Conservation (phyloP, 257 asterid genomes). For the Gentiana macrophylla region DNA sequence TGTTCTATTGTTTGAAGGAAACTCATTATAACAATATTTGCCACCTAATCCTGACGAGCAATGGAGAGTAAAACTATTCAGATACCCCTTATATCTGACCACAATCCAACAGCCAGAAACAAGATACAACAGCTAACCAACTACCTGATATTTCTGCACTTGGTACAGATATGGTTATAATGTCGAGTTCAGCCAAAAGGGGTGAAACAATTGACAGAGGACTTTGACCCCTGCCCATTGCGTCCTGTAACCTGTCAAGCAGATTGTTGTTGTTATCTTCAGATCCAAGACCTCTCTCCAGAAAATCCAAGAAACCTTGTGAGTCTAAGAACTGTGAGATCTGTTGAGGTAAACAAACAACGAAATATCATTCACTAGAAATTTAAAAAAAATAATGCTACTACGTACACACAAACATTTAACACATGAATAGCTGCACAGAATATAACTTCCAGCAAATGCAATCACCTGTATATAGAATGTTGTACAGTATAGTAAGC, state of each 20-base stretch:
- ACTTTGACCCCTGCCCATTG: slow-evolving; percentile 87
- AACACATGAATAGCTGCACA: not conserved
- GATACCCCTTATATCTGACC: not conserved
- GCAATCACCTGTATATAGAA: not conserved
- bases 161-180: slow-evolving; percentile 57
- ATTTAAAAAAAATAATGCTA: not conserved
- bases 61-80: slow-evolving; percentile 1
- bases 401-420: not conserved
- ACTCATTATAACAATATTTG: slow-evolving; percentile 62
- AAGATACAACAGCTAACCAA: not conserved
- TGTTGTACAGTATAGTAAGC: too few relatives aligned
- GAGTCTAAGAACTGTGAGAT: slow-evolving; percentile 83
- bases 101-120: not conserved
- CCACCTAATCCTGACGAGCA: slow-evolving; percentile 36
- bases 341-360: slow-evolving; percentile 38
- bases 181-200: slow-evolving; percentile 42
- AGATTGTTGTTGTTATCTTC: slow-evolving; percentile 64
- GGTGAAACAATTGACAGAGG: slow-evolving; percentile 62
- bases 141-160: slow-evolving; percentile 49
- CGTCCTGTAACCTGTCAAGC: slow-evolving; percentile 94
- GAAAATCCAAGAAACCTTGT: slow-evolving; percentile 89
- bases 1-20: slow-evolving; percentile 63
- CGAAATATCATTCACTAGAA: slow-evolving; percentile 4
- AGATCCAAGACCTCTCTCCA: slow-evolving; percentile 87
- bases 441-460: not conserved